A percentile compares a stretch with the other conserved stretches of the same genome.
These are phyloP conservation scores for Microstegium vimineum DNA, from an alignment of 176 grass and related monocot genomes.

Conservation along the genomic window DNA sequence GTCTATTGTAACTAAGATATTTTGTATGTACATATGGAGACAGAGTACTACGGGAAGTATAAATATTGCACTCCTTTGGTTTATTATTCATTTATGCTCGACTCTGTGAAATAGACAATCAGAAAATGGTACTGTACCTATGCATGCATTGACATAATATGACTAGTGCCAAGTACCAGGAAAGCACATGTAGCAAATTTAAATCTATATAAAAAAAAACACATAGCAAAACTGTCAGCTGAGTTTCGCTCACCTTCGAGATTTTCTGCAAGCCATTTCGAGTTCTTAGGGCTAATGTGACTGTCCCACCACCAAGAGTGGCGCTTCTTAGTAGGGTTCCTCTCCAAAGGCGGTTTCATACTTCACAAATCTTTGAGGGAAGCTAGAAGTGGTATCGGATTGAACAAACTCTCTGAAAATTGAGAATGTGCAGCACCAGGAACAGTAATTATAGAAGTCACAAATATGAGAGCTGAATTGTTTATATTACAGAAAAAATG, in stretches of 20 bases:
- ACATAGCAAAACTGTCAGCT: neutral
- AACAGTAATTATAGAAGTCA: neutral
- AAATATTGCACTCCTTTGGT: neutral
- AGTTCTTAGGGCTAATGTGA: conserved; percentile 74
- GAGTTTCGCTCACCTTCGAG: conserved; percentile 48
- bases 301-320: conserved; percentile 88
- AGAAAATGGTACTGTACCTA: neutral
- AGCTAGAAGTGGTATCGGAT: neutral
- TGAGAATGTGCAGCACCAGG: neutral
- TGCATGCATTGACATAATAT: neutral
- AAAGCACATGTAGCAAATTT: neutral
- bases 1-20: neutral
- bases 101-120: neutral
- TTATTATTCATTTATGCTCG: conserved; percentile 23
- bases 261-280: conserved; percentile 81
- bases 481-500: neutral
- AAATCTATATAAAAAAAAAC: neutral
- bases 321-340: conserved; percentile 53
- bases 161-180: neutral
- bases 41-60: neutral
- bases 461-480: neutral
- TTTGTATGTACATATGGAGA: neutral
- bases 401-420: conserved; percentile 4
- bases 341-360: conserved; percentile 58
- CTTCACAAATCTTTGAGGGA: neutral